Evolutionary conservation across 2,329 filamentous ascomycete genomes (phyloP).

Genomic region (Fulvia fulva): DNA sequence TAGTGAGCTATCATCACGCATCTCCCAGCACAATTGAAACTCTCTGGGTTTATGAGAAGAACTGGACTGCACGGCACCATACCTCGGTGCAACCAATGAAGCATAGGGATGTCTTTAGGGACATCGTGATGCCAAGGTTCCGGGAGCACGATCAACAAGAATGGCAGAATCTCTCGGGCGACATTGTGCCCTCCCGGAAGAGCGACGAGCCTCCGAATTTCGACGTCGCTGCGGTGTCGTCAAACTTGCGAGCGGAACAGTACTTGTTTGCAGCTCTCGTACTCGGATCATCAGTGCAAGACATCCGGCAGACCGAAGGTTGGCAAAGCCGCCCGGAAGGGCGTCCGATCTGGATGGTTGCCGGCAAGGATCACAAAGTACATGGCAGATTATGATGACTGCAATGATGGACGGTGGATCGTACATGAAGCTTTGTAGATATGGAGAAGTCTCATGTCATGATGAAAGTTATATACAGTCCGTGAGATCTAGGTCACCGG

Average conservation of each 20-base stretch:
- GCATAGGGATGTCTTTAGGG: not conserved
- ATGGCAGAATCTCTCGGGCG: conserved; percentile 3
- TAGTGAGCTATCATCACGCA: conserved; percentile 24
- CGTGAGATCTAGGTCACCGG: not conserved
- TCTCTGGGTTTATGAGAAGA: conserved; percentile 25
- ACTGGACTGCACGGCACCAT: conserved; percentile 11
- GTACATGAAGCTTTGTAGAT: not conserved
- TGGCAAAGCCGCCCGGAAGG: not conserved
- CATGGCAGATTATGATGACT: not conserved
- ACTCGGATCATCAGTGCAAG: not conserved
- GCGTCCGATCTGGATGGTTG: not conserved
- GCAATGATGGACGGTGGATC: not conserved
- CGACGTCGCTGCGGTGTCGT: not conserved
- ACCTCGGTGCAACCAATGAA: not conserved
- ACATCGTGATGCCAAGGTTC: not conserved
- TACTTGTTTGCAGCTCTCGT: not conserved
- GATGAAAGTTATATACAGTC: not conserved
- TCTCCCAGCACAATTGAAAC: conserved; percentile 15
- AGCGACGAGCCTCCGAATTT: not conserved
- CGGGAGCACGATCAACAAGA: not conserved
- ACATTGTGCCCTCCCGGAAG: not conserved
- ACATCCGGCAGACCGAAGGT: not conserved
- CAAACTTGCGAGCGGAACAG: not conserved
- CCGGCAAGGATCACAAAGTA: not conserved
- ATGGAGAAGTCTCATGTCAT: not conserved